A percentile compares a stretch with the other conserved stretches of the same genome.
phyloP scores from a whole-genome alignment of 164 flowering plant species.

The Nymphaea thermarum region DNA sequence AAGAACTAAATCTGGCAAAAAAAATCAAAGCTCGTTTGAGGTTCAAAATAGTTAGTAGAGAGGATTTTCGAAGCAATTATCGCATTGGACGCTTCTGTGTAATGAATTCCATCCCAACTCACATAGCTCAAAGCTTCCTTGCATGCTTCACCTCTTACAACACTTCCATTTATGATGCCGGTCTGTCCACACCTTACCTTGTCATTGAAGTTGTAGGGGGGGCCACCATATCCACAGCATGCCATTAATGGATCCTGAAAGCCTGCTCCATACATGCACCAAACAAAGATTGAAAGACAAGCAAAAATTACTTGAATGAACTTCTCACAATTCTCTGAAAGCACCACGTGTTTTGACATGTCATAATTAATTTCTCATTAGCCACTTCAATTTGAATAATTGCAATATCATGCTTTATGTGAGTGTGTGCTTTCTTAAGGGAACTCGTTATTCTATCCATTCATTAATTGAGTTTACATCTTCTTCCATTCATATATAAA shows the following conservation, averaged over 20 bases:
- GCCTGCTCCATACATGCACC: slow-evolving; percentile 20
- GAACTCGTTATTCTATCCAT: too few relatives aligned
- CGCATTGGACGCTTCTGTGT: slow-evolving; percentile 50
- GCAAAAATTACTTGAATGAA: too few relatives aligned
- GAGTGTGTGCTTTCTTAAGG: too few relatives aligned
- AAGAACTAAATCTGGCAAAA: slow-evolving; percentile 13
- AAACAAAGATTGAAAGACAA: too few relatives aligned
- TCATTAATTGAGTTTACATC: too few relatives aligned
- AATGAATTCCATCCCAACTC: slow-evolving; percentile 65
- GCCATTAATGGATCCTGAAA: slow-evolving; percentile 38
- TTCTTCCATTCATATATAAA: too few relatives aligned
- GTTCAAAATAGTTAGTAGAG: slow-evolving; percentile 32
- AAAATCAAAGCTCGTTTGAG: slow-evolving; percentile 18
- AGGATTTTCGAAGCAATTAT: slow-evolving; percentile 33
- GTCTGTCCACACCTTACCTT: slow-evolving; percentile 27
- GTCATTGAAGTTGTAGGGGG: slow-evolving; percentile 43
- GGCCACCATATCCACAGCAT: slow-evolving; percentile 56
- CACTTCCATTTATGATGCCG: slow-evolving; percentile 9
- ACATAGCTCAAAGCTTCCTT: slow-evolving; percentile 20
- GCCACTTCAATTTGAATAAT: too few relatives aligned
- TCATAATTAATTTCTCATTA: too few relatives aligned
- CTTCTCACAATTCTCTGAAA: too few relatives aligned
- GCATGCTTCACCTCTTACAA: slow-evolving; percentile 16
- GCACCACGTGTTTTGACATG: too few relatives aligned
- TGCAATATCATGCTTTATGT: too few relatives aligned